Base-by-base conservation (phyloP, 345 rosid genomes). In the Eucalyptus grandis region DNA sequence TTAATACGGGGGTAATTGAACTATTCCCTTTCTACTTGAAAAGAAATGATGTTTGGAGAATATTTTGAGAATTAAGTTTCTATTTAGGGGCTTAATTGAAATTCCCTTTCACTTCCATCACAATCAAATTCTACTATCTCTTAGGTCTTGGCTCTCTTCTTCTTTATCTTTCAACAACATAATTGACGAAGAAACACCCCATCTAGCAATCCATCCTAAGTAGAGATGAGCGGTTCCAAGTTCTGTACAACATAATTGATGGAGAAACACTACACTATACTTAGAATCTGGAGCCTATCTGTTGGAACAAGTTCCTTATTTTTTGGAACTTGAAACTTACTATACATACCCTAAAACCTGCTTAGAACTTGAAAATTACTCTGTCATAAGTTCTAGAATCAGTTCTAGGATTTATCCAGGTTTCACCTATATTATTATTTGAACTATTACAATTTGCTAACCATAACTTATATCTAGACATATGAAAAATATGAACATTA, bases 391-490 rank as follows among this genome's bases (percentile, higher is more conserved):
- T 53, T 53, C 58, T 0, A 53, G 0, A 9, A 53, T 53, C 1
- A 2, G 1, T 53, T 53, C 5, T 3, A 4, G 5, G 24, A 19
- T 53, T 0, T 19, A 53, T 1, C 5, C 1, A 19, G 0, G 22
- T 53, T 53, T 53, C 24, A 8, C 5, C 22, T 53, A 3, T 53
- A 53, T 53, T 53, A 53, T 53, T 53, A 53, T 53, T 19, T 53
- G 11, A 53, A 53, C 2, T 0, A 53, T 53, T 53, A 17, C 24
- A 53, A 53, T 53, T 53, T 0, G 1, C 0, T 53, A 53, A 53
- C 0, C 24, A 53, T 53, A 53, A 53, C 9, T 53, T 19, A 53
- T 53, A 53, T 53, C 1, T 53, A 53, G 5, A 53, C 1, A 53
- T 0, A 19, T 1, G 4, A 53, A 53, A 53, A 19, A 3, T 53